A percentile compares a stretch with the other conserved stretches of the same genome.
Conservation (phyloP, 352 stramenopile genomes). For the Salisapilia sapeloensis region DNA sequence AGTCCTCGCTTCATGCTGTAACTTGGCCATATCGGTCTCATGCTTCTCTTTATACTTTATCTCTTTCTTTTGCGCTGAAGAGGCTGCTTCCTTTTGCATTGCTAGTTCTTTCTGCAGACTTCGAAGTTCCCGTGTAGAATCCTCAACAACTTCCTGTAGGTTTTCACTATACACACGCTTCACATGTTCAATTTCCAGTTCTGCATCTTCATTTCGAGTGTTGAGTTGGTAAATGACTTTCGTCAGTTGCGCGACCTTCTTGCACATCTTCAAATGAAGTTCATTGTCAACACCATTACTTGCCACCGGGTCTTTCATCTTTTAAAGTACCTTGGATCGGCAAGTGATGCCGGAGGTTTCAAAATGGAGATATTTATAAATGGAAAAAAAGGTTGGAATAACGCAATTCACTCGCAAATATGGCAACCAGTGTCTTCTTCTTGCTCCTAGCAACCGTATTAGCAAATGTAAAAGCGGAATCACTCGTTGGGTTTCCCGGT, state of each 20-base stretch:
- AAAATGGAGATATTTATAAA: too few species aligned
- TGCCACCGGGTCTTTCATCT: too few species aligned
- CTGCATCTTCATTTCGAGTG: conserved; percentile 85
- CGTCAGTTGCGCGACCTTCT: conserved; percentile 89
- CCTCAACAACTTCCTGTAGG: conserved; percentile 24
- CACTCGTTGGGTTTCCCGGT: conserved; percentile 37
- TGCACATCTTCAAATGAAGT: conserved; percentile 88
- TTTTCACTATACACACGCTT: conserved; percentile 16
- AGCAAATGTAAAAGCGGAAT: background rate
- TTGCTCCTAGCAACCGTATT: conserved; percentile 1
- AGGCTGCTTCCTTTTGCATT: conserved; percentile 9
- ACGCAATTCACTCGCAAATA: conserved; percentile 3
- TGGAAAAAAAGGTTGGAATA: too few species aligned
- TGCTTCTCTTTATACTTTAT: conserved; percentile 18
- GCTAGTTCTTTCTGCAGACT: conserved; percentile 20
- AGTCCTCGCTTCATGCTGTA: conserved; percentile 10
- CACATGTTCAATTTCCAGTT: conserved; percentile 37
- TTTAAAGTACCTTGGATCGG: too few species aligned
- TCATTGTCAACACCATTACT: conserved; percentile 17
- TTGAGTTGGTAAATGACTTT: conserved; percentile 92
- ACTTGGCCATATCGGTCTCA: conserved; percentile 12
- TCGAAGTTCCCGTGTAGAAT: conserved; percentile 32
- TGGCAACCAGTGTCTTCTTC: conserved; percentile 2
- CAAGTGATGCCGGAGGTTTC: too few species aligned
- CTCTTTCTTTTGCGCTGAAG: conserved; percentile 13